Base-by-base conservation (phyloP, 139 green algal genomes). In the Parachlorella kessleri region DNA sequence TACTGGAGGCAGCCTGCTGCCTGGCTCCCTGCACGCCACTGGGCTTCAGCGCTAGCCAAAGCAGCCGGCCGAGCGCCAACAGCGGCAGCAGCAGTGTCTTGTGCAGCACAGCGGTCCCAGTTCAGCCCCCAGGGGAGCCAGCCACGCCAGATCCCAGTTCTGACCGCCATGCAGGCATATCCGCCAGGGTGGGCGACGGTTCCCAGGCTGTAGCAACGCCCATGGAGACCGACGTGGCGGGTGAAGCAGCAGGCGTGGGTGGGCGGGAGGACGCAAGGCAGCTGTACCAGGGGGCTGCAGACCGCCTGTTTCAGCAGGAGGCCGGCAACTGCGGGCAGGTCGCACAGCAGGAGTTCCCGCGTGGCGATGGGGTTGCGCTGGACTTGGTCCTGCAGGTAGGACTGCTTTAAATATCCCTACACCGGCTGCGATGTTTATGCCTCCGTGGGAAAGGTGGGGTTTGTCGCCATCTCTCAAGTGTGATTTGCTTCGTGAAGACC, bases 21-120 rank as follows among this genome's bases (percentile, higher is more conserved):
- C 78, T 83, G 41, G 70, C 78, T 36, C 78, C 78, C 26, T 78
- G 78, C 70, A 73, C 75, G 8, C 64, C 66, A 6, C 9, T 67
- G 65, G 75, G 65, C 33, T 68, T 48, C 21, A 76, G 71, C 32
- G 55, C 18, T n/a, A 54, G 70, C 70, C 64, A 55, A 33, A 76
- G 41, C 32, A 41, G 21, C 21, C 28, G 39, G 24, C 33, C 5
- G 38, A 59, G 68, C n/a, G 40, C 23, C 28, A 65, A 21, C 40
- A 35, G 70, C 40, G 5, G 41, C 32, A 75, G 35, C 32, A 38
- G 54, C 36, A 55, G 55, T 59, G 39, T n/a, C n/a, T n/a, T n/a
- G n/a, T n/a, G n/a, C n/a, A n/a, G n/a, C n/a, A n/a, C n/a, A n/a
- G n/a, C n/a, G n/a, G n/a, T n/a, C n/a, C n/a, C n/a, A n/a, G n/a